Conservation (phyloP, 139 green algal genomes). For the Eudorina sp. region DNA sequence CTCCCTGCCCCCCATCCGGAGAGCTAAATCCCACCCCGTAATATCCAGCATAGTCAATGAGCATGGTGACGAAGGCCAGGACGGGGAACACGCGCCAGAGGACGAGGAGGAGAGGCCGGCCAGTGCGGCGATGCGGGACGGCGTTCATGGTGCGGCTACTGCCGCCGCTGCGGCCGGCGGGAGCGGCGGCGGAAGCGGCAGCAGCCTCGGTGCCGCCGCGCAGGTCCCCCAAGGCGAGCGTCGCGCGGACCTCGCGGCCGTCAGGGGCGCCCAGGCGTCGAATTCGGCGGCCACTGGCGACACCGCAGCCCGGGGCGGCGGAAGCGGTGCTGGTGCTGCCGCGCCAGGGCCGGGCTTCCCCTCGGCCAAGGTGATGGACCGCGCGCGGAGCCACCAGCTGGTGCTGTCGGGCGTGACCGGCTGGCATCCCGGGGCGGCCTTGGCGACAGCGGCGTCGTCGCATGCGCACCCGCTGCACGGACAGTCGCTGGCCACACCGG, state of each 20-base stretch:
- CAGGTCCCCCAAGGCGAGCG: neutral
- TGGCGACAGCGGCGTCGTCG: neutral
- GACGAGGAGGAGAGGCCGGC: neutral
- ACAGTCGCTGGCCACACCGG: neutral
- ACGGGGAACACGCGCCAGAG: neutral
- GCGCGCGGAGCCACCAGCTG: conserved; percentile 1
- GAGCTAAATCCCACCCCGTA: conserved; percentile 7
- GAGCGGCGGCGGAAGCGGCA: neutral
- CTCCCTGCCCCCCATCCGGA: neutral
- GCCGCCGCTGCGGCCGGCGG: neutral
- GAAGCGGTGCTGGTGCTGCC: too few species aligned
- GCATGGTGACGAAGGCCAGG: neutral
- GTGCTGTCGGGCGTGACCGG: neutral
- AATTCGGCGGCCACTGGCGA: neutral
- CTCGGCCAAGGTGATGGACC: neutral
- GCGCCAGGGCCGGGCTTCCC: too few species aligned
- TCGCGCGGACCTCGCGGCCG: neutral
- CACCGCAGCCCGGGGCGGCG: too few species aligned
- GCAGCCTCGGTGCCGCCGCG: neutral
- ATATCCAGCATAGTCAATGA: neutral
- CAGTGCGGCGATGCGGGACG: neutral
- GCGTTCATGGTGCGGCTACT: too few species aligned
- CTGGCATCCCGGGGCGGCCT: neutral
- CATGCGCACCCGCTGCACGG: neutral
- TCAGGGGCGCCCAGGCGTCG: too few species aligned